Evolutionary conservation across 768 basidiomycete genomes (phyloP).

Genomic region (Suillus sp.): DNA sequence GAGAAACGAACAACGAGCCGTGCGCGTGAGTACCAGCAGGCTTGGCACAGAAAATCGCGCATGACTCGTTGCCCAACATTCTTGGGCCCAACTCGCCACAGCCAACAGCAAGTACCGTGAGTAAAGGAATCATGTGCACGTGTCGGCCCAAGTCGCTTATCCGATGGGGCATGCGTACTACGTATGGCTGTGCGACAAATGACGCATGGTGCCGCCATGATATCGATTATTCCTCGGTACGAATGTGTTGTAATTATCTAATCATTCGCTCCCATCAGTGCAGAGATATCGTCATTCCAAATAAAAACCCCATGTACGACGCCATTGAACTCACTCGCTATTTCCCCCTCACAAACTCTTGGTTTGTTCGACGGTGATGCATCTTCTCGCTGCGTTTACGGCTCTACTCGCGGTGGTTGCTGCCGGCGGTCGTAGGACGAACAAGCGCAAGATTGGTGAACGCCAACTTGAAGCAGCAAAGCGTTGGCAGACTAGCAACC

Average conservation of each 20-base stretch:
- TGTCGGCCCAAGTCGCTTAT: no score
- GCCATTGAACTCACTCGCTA: neutral
- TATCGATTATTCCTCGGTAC: no score
- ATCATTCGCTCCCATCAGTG: neutral
- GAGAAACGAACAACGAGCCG: neutral
- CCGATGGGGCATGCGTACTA: no score
- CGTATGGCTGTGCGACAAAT: neutral
- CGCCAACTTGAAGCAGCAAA: slow-evolving; percentile 52
- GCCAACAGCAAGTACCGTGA: neutral
- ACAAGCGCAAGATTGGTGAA: slow-evolving; percentile 45
- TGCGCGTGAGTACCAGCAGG: neutral
- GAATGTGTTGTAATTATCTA: neutral
- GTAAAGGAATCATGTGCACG: neutral
- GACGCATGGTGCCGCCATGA: neutral
- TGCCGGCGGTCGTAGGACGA: slow-evolving; percentile 25
- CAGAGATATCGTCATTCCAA: neutral
- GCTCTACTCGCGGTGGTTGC: slow-evolving; percentile 15
- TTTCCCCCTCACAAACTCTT: neutral
- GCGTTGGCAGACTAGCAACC: slow-evolving; percentile 30
- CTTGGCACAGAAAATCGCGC: neutral
- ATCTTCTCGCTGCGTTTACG: slow-evolving; percentile 11
- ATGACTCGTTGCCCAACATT: neutral
- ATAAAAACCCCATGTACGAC: neutral
- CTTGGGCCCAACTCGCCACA: no score
- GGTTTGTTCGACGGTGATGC: slow-evolving; percentile 17